These are phyloP conservation scores for Cinnamomum chago DNA, from an alignment of 164 flowering plant genomes.

Conservation along the genomic window DNA sequence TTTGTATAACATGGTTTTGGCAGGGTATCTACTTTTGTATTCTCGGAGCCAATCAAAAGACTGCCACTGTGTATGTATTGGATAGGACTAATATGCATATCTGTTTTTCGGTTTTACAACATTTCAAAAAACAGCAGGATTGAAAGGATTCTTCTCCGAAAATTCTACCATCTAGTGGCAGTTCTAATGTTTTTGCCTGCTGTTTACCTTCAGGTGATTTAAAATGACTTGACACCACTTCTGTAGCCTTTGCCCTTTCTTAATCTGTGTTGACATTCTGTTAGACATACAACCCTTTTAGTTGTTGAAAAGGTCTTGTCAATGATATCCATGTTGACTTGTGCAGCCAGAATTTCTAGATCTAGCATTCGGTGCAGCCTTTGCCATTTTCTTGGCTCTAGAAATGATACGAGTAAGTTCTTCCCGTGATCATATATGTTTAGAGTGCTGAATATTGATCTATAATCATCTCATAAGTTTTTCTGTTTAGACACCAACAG, in stretches of 20 bases:
- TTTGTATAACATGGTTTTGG: constrained; percentile 1
- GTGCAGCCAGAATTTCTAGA: constrained; percentile 83
- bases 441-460: no score
- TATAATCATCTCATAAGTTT: no score
- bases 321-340: constrained; percentile 1
- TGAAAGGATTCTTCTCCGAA: constrained; percentile 93
- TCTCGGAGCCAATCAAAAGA: constrained; percentile 74
- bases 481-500: no score
- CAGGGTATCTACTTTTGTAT: constrained; percentile 74
- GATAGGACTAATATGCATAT: constrained; percentile 56
- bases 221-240: background rate
- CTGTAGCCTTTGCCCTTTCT: background rate
- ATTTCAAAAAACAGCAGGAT: constrained; percentile 81
- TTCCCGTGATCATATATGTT: background rate
- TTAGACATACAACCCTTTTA: background rate
- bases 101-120: constrained; percentile 71
- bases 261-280: background rate
- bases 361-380: constrained; percentile 93
- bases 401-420: constrained; percentile 83
- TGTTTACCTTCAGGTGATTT: constrained; percentile 71
- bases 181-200: constrained; percentile 93
- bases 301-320: background rate
- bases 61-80: constrained; percentile 71
- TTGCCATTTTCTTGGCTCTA: constrained; percentile 77
- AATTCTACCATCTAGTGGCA: constrained; percentile 94